Evolutionary conservation across 2,329 filamentous ascomycete species (phyloP).

Genomic region (Cladosporium sphaerospermum): DNA sequence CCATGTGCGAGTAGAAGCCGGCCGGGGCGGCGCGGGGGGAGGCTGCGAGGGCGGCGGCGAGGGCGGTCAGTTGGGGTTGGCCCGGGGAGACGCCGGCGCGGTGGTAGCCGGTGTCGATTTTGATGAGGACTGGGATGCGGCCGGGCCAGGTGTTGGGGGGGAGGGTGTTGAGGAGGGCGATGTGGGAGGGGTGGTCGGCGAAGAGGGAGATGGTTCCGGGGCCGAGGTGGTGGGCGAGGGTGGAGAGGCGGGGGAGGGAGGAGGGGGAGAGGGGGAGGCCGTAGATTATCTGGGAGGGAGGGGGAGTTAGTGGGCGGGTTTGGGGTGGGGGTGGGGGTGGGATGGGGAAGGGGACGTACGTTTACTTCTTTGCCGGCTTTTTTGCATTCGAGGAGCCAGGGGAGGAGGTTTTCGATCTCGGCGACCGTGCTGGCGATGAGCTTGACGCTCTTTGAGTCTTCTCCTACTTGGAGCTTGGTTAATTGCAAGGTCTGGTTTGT

Average conservation of each 20-base stretch:
- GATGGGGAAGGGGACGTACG: constrained; percentile 35
- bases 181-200: constrained; percentile 61
- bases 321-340: not conserved
- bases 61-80: constrained; percentile 39
- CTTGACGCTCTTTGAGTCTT: constrained; percentile 46
- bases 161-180: constrained; percentile 45
- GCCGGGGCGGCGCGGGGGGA: constrained; percentile 43
- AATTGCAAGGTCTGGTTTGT: constrained; percentile 55
- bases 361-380: constrained; percentile 51
- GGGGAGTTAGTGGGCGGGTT: not conserved
- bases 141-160: constrained; percentile 38
- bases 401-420: constrained; percentile 56
- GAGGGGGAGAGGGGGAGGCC: constrained; percentile 63
- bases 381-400: constrained; percentile 54
- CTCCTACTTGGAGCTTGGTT: constrained; percentile 63
- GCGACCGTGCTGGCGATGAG: constrained; percentile 68
- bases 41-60: constrained; percentile 46
- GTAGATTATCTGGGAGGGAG: constrained; percentile 54
- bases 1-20: constrained; percentile 68
- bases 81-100: constrained; percentile 60
- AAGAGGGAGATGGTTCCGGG: constrained; percentile 56
- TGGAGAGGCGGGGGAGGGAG: constrained; percentile 53
- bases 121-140: constrained; percentile 57
- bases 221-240: constrained; percentile 52
- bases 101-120: constrained; percentile 67